Base-by-base conservation (phyloP, 2,329 filamentous ascomycete species). In the Fusarium sp. region DNA sequence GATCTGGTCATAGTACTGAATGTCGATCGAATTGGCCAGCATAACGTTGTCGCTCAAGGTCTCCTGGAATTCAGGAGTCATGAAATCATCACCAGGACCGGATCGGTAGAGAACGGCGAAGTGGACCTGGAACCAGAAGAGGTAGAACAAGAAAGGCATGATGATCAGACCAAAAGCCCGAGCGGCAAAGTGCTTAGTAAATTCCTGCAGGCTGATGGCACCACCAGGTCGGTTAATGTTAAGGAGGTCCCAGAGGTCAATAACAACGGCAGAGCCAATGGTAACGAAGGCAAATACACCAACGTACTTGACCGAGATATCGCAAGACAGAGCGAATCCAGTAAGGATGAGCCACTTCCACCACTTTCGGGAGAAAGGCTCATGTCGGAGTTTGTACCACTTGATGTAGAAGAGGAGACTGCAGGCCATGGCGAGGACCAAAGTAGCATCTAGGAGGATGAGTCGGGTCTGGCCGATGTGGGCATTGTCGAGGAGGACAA, bases 101-200 rank as follows among this genome's bases (percentile, higher is more conserved):
- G 96, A 98, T 68, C 92, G 89, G 75, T 86, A 92, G 71, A 99
- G 88, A 78, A 99, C 94, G 49, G 94, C 88, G 82, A 99, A 99
- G 85, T 99, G 96, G 35, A 99, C 95, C 88, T 99, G 96, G 91
- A 99, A 99, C 96, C 96, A 99, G 88, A 99, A 98, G 52, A 99
- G 90, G 84, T 99, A 99, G 84, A 99, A 97, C 79, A 98, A 87
- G 87, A 99, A 98, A 19, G 96, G 96, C 75, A 98, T 90, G 75
- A 97, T 82, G 77, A 98, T 94, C 63, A 99, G 87, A 19, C 93
- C 95, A 73, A 97, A 86, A n/a, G 92, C 90, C 59, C 96, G 93
- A 71, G 96, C 96, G 43, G 86, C 89, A 81, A 99, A 97, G 84
- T 99, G 96, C 85, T 97, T 96, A 74, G 88, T 90, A 81, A 98